Conservation (phyloP, 2,329 filamentous ascomycete species). For the Hysterium pulicare region DNA sequence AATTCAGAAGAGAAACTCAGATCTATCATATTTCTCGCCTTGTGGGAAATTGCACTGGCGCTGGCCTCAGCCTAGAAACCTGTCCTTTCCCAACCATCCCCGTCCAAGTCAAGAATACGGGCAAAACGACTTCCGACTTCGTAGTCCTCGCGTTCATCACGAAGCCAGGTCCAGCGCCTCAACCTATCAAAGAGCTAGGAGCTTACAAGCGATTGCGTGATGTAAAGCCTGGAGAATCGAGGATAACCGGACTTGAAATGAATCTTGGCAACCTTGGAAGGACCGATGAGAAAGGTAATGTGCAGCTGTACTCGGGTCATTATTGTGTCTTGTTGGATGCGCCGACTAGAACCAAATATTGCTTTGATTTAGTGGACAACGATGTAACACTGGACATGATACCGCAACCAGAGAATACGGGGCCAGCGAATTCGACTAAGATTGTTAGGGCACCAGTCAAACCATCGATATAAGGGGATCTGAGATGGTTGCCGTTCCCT, state of each 20-base stretch:
- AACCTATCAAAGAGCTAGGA: conserved; percentile 53
- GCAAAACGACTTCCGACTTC: conserved; percentile 50
- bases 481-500: too few species aligned
- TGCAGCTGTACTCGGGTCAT: conserved; percentile 53
- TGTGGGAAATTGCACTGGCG: conserved; percentile 36
- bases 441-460: too few species aligned
- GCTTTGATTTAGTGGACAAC: not conserved
- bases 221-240: conserved; percentile 35
- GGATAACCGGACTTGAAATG: conserved; percentile 40
- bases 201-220: conserved; percentile 47
- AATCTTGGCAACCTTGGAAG: conserved; percentile 51
- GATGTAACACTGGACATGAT: conserved; percentile 39
- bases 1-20: not conserved
- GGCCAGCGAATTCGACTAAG: too few species aligned
- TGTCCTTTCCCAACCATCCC: conserved; percentile 42
- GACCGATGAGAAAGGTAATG: conserved; percentile 50
- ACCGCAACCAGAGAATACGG: conserved; percentile 15
- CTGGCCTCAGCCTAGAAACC: conserved; percentile 34
- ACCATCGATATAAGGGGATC: too few species aligned
- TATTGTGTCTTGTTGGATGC: conserved; percentile 39
- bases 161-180: conserved; percentile 48
- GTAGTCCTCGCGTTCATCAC: conserved; percentile 52
- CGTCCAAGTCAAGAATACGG: conserved; percentile 49
- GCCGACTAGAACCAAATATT: conserved; percentile 9
- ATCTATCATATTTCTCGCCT: conserved; percentile 32